Evolutionary conservation across 1,284 basidiomycete genomes (phyloP).

Genomic region (Thecaphora frezii): DNA sequence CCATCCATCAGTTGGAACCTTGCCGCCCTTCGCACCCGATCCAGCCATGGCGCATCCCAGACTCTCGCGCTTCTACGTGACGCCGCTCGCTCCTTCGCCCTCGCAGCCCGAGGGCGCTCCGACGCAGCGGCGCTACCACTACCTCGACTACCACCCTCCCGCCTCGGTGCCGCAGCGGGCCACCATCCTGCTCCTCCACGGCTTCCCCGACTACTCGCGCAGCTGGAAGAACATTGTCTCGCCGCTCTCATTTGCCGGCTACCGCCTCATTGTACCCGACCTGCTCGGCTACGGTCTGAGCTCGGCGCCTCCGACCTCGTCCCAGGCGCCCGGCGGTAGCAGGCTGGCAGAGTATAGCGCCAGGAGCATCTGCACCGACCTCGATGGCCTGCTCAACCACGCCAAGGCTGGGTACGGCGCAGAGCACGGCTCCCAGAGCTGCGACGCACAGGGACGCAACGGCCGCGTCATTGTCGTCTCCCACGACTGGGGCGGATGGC

Average conservation of each 20-base stretch:
- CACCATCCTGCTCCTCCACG: conserved; percentile 43
- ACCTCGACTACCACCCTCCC: conserved; percentile 41
- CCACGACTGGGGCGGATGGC: conserved; percentile 50
- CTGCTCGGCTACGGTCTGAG: conserved; percentile 42
- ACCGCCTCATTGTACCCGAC: conserved; percentile 42
- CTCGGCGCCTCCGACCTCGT: conserved; percentile 24
- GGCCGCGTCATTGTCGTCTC: conserved; percentile 42
- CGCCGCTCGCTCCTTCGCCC: conserved; percentile 34
- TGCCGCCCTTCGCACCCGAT: background rate
- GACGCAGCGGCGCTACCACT: conserved; percentile 43
- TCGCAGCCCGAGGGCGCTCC: conserved; percentile 27
- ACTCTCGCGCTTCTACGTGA: conserved; percentile 41
- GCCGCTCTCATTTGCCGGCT: conserved; percentile 34
- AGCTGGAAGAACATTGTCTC: conserved; percentile 35
- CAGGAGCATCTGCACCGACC: conserved; percentile 34
- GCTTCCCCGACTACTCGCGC: conserved; percentile 42
- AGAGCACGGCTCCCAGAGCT: conserved; percentile 23
- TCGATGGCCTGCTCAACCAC: conserved; percentile 42
- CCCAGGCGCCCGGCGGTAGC: conserved; percentile 11
- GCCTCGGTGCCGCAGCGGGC: conserved; percentile 21
- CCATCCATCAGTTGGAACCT: no score
- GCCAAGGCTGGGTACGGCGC: conserved; percentile 28
- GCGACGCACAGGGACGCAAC: conserved; percentile 20
- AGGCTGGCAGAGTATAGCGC: conserved; percentile 44
- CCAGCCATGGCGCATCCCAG: conserved; percentile 8